Conservation (phyloP, 2,329 filamentous ascomycete species). For the Apiospora aurea region DNA sequence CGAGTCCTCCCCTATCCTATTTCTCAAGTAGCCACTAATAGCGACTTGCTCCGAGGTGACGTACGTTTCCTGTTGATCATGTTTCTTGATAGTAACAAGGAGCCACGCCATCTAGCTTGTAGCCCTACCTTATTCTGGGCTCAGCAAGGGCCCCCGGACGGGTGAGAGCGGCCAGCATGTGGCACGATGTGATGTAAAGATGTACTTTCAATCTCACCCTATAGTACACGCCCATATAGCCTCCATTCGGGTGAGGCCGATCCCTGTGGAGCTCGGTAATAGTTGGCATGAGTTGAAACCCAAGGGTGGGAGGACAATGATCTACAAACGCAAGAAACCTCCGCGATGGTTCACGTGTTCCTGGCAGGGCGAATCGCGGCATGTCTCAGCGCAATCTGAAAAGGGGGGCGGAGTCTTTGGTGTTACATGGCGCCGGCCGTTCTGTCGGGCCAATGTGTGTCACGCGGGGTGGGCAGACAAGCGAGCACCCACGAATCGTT, state of each 20-base stretch:
- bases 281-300: not conserved
- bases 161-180: not conserved
- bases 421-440: conserved; percentile 23
- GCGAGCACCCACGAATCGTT: not conserved
- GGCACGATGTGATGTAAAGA: not conserved
- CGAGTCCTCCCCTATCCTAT: not conserved
- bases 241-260: not conserved
- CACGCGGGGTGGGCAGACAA: not conserved
- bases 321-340: not conserved
- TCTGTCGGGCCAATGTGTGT: conserved; percentile 18
- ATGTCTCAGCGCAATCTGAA: not conserved
- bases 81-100: too few relatives aligned
- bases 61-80: too few relatives aligned
- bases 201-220: not conserved
- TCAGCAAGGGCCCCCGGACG: not conserved
- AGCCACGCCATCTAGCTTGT: not conserved
- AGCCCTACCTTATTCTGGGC: not conserved
- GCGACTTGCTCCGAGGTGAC: not conserved
- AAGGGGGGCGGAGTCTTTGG: not conserved
- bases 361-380: not conserved
- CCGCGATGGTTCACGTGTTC: not conserved
- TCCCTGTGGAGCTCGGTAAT: not conserved
- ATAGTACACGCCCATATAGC: not conserved
- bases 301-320: not conserved
- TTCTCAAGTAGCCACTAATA: not conserved